phyloP scores from a whole-genome alignment of 257 asterid genomes.

The Vinca minor region DNA sequence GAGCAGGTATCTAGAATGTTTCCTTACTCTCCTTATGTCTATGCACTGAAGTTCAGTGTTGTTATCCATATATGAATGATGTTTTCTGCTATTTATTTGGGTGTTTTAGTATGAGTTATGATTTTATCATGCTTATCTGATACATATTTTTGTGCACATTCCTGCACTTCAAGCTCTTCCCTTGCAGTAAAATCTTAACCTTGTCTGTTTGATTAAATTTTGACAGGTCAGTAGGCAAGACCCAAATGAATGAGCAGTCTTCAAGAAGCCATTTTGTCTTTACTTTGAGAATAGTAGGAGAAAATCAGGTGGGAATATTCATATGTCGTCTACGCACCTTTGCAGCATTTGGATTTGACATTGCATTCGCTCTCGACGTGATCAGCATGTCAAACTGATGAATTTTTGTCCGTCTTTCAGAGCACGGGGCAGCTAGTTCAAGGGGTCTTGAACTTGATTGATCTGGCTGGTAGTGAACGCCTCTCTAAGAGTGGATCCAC shows the following conservation, averaged over 20 bases:
- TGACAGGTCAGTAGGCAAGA: conserved; percentile 77
- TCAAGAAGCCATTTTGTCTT: conserved; percentile 93
- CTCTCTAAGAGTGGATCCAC: conserved; percentile 90
- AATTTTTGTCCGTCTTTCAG: conserved; percentile 23
- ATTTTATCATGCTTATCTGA: not conserved
- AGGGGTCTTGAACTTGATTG: conserved; percentile 79
- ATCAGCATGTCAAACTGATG: no score
- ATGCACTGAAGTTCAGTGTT: not conserved
- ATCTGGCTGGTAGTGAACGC: conserved; percentile 98
- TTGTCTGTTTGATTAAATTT: conserved; percentile 8
- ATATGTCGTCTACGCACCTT: not conserved
- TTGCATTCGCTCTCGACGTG: no score
- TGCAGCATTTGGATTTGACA: no score
- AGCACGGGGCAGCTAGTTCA: conserved; percentile 92
- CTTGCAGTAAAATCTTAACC: not conserved
- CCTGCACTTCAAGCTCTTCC: not conserved
- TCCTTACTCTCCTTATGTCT: not conserved
- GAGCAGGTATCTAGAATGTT: conserved; percentile 51
- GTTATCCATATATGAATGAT: not conserved
- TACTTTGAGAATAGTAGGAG: conserved; percentile 71
- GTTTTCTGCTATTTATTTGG: not conserved
- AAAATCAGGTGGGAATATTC: conserved; percentile 54
- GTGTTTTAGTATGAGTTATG: no score
- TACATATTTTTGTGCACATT: not conserved
- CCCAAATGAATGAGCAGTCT: conserved; percentile 94